Evolutionary conservation across 306 rosid genomes (phyloP).

Genomic region (Gastrolobium bilobum): DNA sequence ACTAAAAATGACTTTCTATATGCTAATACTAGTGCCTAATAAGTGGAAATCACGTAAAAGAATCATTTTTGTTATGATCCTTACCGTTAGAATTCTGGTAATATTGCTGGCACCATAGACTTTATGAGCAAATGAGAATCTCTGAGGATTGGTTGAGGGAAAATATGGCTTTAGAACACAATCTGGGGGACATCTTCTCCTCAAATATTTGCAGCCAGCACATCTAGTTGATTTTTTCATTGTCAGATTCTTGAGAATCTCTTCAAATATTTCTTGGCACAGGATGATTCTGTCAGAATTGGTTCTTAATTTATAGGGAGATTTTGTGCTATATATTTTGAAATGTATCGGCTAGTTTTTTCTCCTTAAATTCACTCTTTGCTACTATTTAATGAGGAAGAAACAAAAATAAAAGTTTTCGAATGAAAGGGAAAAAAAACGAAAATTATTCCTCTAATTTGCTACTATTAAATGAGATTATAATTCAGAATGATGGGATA

Average conservation of each 20-base stretch:
- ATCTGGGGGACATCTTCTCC: conserved; percentile 31
- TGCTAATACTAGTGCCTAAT: neutral
- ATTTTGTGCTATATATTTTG: no score
- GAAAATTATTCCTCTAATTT: no score
- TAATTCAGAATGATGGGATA: no score
- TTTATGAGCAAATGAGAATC: conserved; percentile 16
- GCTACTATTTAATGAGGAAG: no score
- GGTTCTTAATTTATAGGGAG: no score
- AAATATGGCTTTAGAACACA: conserved; percentile 17
- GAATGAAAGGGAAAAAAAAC: no score
- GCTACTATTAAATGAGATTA: no score
- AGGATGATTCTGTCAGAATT: no score
- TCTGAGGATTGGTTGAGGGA: conserved; percentile 20
- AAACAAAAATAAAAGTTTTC: no score
- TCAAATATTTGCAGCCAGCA: conserved; percentile 32
- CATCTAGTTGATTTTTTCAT: conserved; percentile 17
- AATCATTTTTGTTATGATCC: neutral
- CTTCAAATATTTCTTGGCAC: neutral
- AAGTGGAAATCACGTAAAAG: conserved; percentile 1
- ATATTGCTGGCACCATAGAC: conserved; percentile 20
- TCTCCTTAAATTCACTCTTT: no score
- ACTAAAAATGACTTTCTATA: neutral
- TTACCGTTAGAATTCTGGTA: conserved; percentile 34
- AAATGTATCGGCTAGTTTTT: no score
- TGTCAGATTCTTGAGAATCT: neutral